Percentiles rank a stretch among this genome's conserved stretches.
Evolutionary conservation across 495 filamentous ascomycete species (phyloP).

Genomic region (Penicillium flavigenum): DNA sequence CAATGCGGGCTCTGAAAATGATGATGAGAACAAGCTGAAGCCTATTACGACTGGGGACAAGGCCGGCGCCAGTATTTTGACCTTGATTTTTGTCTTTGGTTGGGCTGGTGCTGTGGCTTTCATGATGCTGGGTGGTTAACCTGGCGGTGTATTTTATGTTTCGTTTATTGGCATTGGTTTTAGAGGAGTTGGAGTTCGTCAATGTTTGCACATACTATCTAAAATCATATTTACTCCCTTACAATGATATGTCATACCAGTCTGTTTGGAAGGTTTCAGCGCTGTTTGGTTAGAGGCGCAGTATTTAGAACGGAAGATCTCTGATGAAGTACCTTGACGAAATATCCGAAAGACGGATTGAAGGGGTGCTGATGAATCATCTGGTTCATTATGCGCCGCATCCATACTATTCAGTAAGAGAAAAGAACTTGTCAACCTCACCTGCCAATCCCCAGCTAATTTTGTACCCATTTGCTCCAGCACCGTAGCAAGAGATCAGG

Average conservation of each 20-base stretch:
- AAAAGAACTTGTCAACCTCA: constrained; percentile 16
- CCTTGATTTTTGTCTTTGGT: constrained; percentile 48
- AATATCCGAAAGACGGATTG: too few species aligned
- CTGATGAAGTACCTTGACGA: too few species aligned
- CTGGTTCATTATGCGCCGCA: neutral
- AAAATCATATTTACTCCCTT: neutral
- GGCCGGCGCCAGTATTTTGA: constrained; percentile 65
- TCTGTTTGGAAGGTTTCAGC: neutral
- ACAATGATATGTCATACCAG: neutral
- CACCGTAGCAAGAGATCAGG: constrained; percentile 56
- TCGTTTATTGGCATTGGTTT: neutral
- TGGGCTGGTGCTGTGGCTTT: constrained; percentile 30
- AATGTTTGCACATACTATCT: neutral
- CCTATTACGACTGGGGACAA: constrained; percentile 54
- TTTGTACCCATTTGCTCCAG: constrained; percentile 50
- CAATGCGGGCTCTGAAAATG: constrained; percentile 31
- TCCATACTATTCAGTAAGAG: constrained; percentile 5
- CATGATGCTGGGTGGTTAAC: constrained; percentile 14
- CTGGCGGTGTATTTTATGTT: neutral
- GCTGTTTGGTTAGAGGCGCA: too few species aligned
- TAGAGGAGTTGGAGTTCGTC: constrained; percentile 2
- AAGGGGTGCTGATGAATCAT: neutral
- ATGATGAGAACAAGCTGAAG: constrained; percentile 15
- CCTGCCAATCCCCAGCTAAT: constrained; percentile 26
- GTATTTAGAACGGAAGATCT: too few species aligned